Base-by-base conservation (phyloP, 805 yeast genomes). In the Schwanniomyces sp. region DNA sequence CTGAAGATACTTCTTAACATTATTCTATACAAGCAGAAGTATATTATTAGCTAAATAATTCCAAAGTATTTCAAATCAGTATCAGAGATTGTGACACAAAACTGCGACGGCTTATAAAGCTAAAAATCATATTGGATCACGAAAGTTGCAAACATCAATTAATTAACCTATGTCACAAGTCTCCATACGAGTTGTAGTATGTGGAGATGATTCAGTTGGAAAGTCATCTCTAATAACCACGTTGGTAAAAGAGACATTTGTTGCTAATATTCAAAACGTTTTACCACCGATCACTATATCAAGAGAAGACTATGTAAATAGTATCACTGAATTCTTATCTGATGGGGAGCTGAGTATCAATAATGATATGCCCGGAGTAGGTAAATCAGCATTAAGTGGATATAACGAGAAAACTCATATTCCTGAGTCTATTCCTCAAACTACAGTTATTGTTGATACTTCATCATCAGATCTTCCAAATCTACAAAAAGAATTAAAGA, bases 201-300 rank as follows among this genome's bases (percentile, higher is more conserved):
- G 97, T 65, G 99, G 99, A 9, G 99, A 94, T 67, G 95, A 88
- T 51, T 87, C 89, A 21, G 96, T 89, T 3, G 96, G 96, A 1
- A 89, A 89, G 59, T 84, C 91, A 4, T 82, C 90, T 26, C 70
- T 94, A 42, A 82, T 92, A 18, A 84, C 94, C 0, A 76, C 96
- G 0, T 73, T 94, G 21, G 85, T 90, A 28, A 92, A 91, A 63
- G 96, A 88, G 56, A 79, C 82, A 24, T 91, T 82, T 62, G 85
- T 88, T 0, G 84, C 92, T 1, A 84, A 83, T 53, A 78, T 90
- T 21, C 94, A 87, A 56, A 82, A 84, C 46, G 85, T 88, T 0
- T 66, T 94, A 2, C 96, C 97, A 0, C 88, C 95, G 2, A 82
- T 94, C 10, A 84, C 89, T 7, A 85, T 92, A 12, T 95, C 98